phyloP scores from a whole-genome alignment of 495 filamentous ascomycete species.

The Corynascus novoguineensis region DNA sequence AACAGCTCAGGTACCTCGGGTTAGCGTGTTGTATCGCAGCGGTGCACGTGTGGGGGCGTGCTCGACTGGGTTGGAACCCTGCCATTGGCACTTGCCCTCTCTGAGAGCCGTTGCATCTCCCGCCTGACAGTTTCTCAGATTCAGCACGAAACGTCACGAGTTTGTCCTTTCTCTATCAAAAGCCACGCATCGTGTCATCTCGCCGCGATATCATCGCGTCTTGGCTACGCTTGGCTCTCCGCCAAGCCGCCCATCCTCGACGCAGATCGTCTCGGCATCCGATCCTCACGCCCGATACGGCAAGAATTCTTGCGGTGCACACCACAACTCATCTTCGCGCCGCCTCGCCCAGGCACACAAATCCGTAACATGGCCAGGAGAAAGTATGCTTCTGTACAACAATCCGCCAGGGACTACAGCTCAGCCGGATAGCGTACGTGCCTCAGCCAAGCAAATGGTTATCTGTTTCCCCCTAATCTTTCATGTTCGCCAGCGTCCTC shows the following conservation, averaged over 20 bases:
- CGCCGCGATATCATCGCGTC: neutral
- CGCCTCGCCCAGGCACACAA: too few relatives aligned
- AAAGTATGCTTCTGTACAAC: too few relatives aligned
- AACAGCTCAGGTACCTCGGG: too few relatives aligned
- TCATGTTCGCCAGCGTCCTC: too few relatives aligned
- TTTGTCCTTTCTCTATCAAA: neutral
- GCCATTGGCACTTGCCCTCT: neutral
- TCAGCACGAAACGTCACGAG: neutral
- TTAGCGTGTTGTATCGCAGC: too few relatives aligned
- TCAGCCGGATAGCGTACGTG: too few relatives aligned
- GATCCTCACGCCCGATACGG: constrained; percentile 18
- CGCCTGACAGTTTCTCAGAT: neutral
- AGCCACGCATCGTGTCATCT: neutral
- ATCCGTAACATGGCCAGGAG: too few relatives aligned
- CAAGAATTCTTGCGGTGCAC: neutral
- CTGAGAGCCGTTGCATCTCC: neutral
- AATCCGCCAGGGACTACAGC: too few relatives aligned
- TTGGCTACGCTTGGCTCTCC: constrained; percentile 14
- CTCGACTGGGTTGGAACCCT: too few relatives aligned
- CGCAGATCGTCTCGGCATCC: constrained; percentile 25
- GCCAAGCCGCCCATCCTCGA: constrained; percentile 22
- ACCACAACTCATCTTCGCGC: neutral
- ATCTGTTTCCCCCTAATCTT: too few relatives aligned
- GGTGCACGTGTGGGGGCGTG: too few relatives aligned
- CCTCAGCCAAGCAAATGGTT: too few relatives aligned